A percentile compares a stretch with the other conserved stretches of the same genome.
phyloP scores from a whole-genome alignment of 108 stramenopile genomes.

The Aurantiochytrium sp. region DNA sequence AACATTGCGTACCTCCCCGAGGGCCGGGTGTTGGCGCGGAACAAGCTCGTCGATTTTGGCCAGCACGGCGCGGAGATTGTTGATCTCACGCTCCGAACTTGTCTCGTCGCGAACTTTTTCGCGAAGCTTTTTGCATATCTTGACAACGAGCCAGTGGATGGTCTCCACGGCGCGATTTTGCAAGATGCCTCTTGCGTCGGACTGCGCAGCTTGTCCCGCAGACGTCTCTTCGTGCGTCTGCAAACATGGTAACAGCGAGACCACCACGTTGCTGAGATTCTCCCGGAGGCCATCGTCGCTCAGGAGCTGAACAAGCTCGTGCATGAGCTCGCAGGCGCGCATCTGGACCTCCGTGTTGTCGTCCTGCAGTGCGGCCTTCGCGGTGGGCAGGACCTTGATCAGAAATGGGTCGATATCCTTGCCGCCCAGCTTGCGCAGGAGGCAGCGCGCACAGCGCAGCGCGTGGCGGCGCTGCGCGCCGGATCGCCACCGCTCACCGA shows the following conservation, averaged over 20 bases:
- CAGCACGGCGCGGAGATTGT: neutral
- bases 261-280: neutral
- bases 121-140: too few relatives aligned
- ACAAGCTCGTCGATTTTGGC: neutral
- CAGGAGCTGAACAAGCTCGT: neutral
- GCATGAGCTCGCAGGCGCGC: constrained; percentile 1
- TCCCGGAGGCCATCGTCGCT: neutral
- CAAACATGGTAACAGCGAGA: neutral
- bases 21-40: neutral
- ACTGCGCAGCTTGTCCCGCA: neutral
- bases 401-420: neutral
- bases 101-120: too few relatives aligned
- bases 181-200: neutral
- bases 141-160: neutral
- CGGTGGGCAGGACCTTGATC: constrained; percentile 13
- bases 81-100: too few relatives aligned
- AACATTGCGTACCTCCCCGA: neutral
- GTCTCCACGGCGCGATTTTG: neutral
- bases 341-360: neutral
- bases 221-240: too few relatives aligned
- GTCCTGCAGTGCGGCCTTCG: neutral
- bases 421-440: neutral
- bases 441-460: neutral
- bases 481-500: neutral
- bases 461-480: neutral